phyloP scores from a whole-genome alignment of 2,329 filamentous ascomycete species.

The Fusarium sp. region DNA sequence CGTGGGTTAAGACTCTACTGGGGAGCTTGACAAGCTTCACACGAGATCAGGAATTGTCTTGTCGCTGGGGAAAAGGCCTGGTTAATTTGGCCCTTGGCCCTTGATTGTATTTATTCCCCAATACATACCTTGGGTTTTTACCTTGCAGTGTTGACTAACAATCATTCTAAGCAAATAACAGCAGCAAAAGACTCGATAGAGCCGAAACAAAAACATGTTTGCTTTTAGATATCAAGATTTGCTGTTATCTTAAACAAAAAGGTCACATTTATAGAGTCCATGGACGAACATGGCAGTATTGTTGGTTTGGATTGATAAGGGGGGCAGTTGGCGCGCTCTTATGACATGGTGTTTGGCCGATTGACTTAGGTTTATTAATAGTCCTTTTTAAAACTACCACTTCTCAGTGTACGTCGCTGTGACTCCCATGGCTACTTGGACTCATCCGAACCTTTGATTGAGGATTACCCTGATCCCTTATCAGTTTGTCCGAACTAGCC shows the following conservation, averaged over 20 bases:
- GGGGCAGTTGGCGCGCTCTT: constrained; percentile 7
- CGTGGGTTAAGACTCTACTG: constrained; percentile 40
- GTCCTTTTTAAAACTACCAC: constrained; percentile 5
- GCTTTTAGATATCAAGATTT: constrained; percentile 6
- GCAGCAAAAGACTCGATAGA: background rate
- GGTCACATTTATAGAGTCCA: constrained; percentile 12
- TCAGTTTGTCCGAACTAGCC: background rate
- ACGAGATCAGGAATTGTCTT: background rate
- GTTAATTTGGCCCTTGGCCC: background rate
- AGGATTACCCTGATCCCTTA: background rate
- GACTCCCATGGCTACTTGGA: background rate
- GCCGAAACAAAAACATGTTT: background rate
- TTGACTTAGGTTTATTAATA: background rate
- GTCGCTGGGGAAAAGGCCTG: background rate
- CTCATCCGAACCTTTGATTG: background rate
- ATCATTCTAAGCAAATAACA: background rate
- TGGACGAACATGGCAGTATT: background rate
- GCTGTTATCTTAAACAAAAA: background rate
- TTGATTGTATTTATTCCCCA: constrained; percentile 9
- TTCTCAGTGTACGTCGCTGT: background rate
- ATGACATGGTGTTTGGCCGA: constrained; percentile 11
- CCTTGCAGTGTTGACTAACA: background rate
- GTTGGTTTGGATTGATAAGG: background rate
- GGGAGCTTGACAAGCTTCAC: background rate
- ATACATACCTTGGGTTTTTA: background rate